A percentile compares a stretch with the other conserved stretches of the same genome.
phyloP scores from a whole-genome alignment of 768 basidiomycete genomes.

The Fistulinella prunicolor region DNA sequence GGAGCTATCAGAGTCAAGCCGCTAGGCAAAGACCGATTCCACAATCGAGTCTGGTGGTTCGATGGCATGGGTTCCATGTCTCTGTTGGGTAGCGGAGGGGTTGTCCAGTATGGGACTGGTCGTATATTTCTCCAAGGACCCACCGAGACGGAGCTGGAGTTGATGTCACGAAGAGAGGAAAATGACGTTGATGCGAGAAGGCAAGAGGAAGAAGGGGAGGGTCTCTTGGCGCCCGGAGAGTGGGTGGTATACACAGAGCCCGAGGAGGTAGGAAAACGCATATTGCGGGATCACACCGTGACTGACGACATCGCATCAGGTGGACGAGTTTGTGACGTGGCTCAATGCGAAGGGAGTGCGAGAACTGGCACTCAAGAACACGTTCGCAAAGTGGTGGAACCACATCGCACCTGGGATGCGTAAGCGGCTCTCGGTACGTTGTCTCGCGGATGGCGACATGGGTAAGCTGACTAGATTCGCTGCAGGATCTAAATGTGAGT shows the following conservation, averaged over 20 bases:
- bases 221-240: conserved; percentile 67
- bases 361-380: conserved; percentile 75
- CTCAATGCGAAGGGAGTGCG: conserved; percentile 89
- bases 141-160: conserved; percentile 72
- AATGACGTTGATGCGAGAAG: conserved; percentile 54
- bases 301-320: conserved; percentile 40
- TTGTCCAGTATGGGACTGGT: conserved; percentile 83
- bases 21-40: conserved; percentile 88
- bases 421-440: conserved; percentile 69
- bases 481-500: conserved; percentile 65
- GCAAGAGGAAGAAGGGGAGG: conserved; percentile 78
- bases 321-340: conserved; percentile 84
- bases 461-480: conserved; percentile 7
- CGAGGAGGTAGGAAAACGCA: conserved; percentile 65
- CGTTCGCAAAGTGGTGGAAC: conserved; percentile 78
- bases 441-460: background rate
- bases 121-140: conserved; percentile 92
- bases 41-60: conserved; percentile 98
- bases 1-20: conserved; percentile 86
- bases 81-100: conserved; percentile 73
- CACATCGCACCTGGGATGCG: conserved; percentile 79
- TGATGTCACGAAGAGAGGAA: conserved; percentile 59
- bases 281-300: background rate
- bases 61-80: conserved; percentile 90
- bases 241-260: conserved; percentile 90